Evolutionary conservation across 179 eudicot species (phyloP).

Genomic region (Actinidia arguta): DNA sequence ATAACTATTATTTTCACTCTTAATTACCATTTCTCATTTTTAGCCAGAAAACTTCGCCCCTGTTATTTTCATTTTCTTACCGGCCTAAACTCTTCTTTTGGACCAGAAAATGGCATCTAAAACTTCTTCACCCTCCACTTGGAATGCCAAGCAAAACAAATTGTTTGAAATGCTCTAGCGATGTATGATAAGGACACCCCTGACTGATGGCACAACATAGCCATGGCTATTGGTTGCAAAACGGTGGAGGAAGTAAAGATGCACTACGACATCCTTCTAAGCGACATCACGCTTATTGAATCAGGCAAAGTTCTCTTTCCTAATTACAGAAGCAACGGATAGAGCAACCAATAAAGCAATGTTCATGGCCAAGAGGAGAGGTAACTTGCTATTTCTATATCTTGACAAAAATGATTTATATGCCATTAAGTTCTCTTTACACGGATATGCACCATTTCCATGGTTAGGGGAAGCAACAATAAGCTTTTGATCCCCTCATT

Average conservation of each 20-base stretch:
- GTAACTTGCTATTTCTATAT: too few relatives aligned
- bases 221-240: slow-evolving; percentile 35
- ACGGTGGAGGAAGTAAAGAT: slow-evolving; percentile 37
- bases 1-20: too few relatives aligned
- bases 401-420: too few relatives aligned
- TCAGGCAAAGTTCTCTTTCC: slow-evolving; percentile 36
- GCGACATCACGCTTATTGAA: slow-evolving; percentile 36
- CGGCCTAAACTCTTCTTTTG: too few relatives aligned
- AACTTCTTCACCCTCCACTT: slow-evolving; percentile 15
- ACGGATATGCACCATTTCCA: too few relatives aligned
- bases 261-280: slow-evolving; percentile 44
- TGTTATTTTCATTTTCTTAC: too few relatives aligned
- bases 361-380: too few relatives aligned
- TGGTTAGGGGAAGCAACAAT: too few relatives aligned
- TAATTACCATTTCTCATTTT: too few relatives aligned
- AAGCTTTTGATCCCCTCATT: too few relatives aligned
- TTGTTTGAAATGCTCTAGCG: slow-evolving; percentile 42
- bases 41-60: too few relatives aligned
- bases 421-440: too few relatives aligned
- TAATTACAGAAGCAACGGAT: slow-evolving; percentile 19
- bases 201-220: slow-evolving; percentile 24
- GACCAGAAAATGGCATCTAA: neutral
- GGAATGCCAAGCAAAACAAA: slow-evolving; percentile 48
- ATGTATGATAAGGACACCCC: slow-evolving; percentile 35
- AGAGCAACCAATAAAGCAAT: neutral